Evolutionary conservation across 345 rosid genomes (phyloP), one percentile per base, ranked within the genome.

Genomic region (Carallia brachiata): DNA sequence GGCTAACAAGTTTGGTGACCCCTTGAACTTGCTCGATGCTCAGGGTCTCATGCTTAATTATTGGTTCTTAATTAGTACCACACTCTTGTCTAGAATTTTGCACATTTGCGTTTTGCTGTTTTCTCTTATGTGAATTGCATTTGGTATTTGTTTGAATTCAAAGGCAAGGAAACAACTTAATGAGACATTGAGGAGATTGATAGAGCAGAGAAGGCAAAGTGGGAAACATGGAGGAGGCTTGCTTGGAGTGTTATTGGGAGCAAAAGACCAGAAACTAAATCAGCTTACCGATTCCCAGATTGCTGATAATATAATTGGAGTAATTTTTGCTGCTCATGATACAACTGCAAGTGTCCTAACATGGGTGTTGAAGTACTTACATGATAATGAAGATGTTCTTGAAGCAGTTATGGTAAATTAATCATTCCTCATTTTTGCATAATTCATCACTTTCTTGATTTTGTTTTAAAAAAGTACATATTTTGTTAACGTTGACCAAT

Each of bases 271-370:
- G n/a, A 80, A 82, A 69, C 66, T 60, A 0, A 77, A 77, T 34
- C 67, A 69, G 39, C 84, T 93, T 9, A 87, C 83, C 12, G 97
- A 94, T 77, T 82, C 88, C 28, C 98, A 94, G 39, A 89, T 94
- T 60, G 93, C 95, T 12, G 98, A 94, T 68, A 94, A 94, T 63
- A 84, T 94, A 69, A 91, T 94, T 44, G 98, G 98, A 34, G 93
- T 94, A 4, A 88, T 91, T 23, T 94, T 94, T 17, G 97, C 98
- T 52, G 97, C 98, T 62, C 95, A 90, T n/a, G 98, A 94, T 62
- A 91, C 97, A 9, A 94, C 98, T 23, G 97, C 97, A 13, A 88
- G 92, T 71, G 90, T 81, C 50, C 75, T 90, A 16, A 94, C 98
- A 18, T 94, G 97, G 97, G 79, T 86, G 62, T 78, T 94, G 66